Conservation (phyloP, 257 asterid genomes). For the Capsicum chinense region DNA sequence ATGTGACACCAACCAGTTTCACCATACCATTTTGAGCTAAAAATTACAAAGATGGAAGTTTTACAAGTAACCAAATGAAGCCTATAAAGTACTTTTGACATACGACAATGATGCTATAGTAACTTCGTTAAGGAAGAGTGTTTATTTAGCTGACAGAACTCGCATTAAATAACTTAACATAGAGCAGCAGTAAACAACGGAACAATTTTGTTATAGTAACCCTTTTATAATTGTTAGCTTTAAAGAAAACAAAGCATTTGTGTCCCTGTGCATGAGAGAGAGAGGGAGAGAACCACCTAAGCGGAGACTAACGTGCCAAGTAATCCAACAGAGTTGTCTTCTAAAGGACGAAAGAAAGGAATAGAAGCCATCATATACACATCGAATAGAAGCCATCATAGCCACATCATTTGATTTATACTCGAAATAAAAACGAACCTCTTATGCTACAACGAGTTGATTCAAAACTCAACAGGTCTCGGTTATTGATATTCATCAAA, state of each 20-base stretch:
- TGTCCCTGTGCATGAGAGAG: neutral
- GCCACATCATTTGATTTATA: neutral
- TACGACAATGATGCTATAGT: neutral
- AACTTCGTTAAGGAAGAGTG: neutral
- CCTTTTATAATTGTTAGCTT: neutral
- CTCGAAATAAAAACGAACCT: neutral
- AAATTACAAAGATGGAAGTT: neutral
- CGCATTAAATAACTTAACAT: neutral
- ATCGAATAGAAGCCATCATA: neutral
- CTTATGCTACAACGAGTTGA: neutral
- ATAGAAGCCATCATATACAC: neutral
- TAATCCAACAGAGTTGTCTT: neutral
- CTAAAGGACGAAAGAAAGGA: neutral
- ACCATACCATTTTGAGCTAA: neutral
- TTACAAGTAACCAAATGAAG: neutral
- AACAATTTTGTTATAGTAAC: neutral
- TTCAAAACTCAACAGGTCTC: neutral
- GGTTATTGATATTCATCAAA: neutral
- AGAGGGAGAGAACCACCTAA: neutral
- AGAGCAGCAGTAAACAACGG: neutral
- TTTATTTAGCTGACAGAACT: neutral
- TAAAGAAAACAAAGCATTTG: neutral
- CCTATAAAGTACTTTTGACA: neutral
- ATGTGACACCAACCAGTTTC: neutral
- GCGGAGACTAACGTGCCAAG: neutral